phyloP scores from a whole-genome alignment of 352 stramenopile species.

The Phytophthora cactorum region DNA sequence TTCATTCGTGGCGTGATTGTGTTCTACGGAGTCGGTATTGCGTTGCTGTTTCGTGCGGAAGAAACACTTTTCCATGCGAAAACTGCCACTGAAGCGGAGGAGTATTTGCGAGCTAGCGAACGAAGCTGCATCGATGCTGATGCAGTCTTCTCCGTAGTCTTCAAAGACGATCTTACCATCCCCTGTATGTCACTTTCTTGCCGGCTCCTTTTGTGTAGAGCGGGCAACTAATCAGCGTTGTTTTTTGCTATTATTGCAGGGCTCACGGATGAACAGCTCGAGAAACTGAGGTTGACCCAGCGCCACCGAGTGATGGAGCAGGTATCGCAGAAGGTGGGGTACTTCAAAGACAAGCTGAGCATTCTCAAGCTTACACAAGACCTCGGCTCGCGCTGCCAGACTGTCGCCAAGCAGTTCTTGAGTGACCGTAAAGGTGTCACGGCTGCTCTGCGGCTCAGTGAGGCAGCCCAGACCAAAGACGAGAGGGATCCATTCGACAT shows the following conservation, averaged over 20 bases:
- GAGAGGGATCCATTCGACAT: conserved; percentile 27
- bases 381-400: conserved; percentile 41
- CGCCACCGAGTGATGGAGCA: conserved; percentile 61
- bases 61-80: conserved; percentile 74
- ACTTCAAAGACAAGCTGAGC: conserved; percentile 55
- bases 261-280: conserved; percentile 70
- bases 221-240: neutral
- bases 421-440: conserved; percentile 24
- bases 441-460: conserved; percentile 15
- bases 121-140: conserved; percentile 75
- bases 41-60: conserved; percentile 70
- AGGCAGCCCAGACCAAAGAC: conserved; percentile 1
- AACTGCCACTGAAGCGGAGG: conserved; percentile 51
- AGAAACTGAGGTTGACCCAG: conserved; percentile 58
- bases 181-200: conserved; percentile 50
- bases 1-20: conserved; percentile 76
- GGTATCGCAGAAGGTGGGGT: conserved; percentile 55
- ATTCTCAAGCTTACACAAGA: conserved; percentile 68
- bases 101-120: conserved; percentile 60
- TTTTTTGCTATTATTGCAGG: conserved; percentile 35
- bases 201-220: neutral
- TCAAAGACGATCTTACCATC: conserved; percentile 85
- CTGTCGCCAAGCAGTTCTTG: conserved; percentile 46
- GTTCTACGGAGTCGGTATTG: conserved; percentile 74
- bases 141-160: conserved; percentile 70